Conservation (phyloP, 768 basidiomycete genomes). For the Lentinula raphanica region DNA sequence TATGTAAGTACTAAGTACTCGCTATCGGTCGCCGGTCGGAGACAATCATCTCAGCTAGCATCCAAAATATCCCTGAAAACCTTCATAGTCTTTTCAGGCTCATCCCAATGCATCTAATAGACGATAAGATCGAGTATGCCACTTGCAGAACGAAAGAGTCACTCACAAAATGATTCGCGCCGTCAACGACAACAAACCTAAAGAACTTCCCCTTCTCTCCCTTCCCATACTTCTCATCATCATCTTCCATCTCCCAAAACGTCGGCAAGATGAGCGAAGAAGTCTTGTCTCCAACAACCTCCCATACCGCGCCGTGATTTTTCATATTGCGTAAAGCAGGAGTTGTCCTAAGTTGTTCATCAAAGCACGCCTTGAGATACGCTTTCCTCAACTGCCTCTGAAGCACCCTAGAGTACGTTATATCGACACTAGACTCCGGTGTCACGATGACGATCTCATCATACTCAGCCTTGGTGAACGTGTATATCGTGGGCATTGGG, state of each 20-base stretch:
- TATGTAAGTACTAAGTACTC: no score
- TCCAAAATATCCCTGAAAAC: neutral
- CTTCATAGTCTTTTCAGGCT: neutral
- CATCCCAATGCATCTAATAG: constrained; percentile 1
- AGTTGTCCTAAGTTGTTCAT: neutral
- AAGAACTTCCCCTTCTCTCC: neutral
- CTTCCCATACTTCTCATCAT: neutral
- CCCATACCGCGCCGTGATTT: neutral
- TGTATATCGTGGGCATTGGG: constrained; percentile 21
- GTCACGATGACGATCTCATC: constrained; percentile 9
- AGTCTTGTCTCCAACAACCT: neutral
- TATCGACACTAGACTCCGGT: neutral
- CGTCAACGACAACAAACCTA: neutral
- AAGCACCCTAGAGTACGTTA: neutral
- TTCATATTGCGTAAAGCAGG: neutral
- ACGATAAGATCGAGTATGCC: neutral
- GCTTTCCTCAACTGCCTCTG: neutral
- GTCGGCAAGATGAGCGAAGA: neutral
- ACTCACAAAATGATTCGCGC: constrained; percentile 4
- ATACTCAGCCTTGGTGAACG: constrained; percentile 13
- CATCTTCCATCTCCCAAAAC: constrained; percentile 2
- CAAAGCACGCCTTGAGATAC: neutral
- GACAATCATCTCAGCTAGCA: no score
- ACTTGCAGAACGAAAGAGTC: neutral
- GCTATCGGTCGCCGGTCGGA: no score